Percentiles rank a stretch among this genome's conserved stretches.
Evolutionary conservation across 805 yeast genomes (phyloP).

Genomic region (Hanseniaspora lachancei): DNA sequence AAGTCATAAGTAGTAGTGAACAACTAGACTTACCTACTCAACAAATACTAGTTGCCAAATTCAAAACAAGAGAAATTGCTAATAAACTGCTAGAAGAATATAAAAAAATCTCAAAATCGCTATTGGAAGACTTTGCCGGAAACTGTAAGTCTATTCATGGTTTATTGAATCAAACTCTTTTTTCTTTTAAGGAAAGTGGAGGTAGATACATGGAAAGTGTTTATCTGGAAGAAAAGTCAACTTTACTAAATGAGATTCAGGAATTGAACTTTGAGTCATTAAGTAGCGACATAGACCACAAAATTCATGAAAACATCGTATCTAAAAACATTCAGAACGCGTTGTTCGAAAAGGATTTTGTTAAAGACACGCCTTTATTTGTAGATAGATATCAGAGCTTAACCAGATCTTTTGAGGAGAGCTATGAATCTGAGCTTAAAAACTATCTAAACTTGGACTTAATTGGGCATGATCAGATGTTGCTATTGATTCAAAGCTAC

Average conservation of each 20-base stretch:
- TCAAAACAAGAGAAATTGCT: constrained; percentile 84
- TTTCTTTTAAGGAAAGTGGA: constrained; percentile 55
- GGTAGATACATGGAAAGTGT: constrained; percentile 59
- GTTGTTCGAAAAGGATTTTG: neutral
- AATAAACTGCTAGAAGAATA: constrained; percentile 38
- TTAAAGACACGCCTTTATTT: constrained; percentile 8
- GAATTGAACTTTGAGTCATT: neutral
- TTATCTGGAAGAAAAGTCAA: constrained; percentile 47
- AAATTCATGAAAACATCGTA: neutral
- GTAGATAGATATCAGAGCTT: neutral
- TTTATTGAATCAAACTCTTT: constrained; percentile 29
- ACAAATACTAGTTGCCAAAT: constrained; percentile 85
- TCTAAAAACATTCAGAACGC: neutral
- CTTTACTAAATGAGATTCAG: constrained; percentile 38
- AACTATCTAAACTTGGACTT: neutral
- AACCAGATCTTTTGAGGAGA: neutral
- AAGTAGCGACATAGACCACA: neutral
- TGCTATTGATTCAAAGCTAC: neutral
- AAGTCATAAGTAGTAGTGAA: constrained; percentile 80
- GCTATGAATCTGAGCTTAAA: neutral
- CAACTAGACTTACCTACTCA: constrained; percentile 95
- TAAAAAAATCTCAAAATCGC: constrained; percentile 25
- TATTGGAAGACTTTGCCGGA: constrained; percentile 28
- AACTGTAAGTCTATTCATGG: constrained; percentile 34
- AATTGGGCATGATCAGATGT: neutral